Base-by-base conservation (phyloP, 768 basidiomycete genomes). In the Phaeolepiota aurea region DNA sequence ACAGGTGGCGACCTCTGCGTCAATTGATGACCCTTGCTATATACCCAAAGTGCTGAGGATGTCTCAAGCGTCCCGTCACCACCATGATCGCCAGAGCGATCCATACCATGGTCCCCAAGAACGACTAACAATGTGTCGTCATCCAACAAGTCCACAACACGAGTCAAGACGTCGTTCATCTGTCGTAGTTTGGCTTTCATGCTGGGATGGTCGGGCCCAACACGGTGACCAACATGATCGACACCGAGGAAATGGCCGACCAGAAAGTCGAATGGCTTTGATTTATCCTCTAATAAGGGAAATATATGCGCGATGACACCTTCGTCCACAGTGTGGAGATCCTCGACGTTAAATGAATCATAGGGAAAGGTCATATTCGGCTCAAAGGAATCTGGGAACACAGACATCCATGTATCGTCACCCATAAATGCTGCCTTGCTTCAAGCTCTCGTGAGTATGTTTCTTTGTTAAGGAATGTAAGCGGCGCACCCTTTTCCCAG, bases 261-360 rank as follows among this genome's bases (percentile, higher is more conserved):
- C 16, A 93, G 65, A 43, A 97, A 76, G 59, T 92, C 88, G 76
- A 94, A 97, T 1, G 76, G 63, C 13, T 65, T 62, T 0, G 64
- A 58, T 13, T 53, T 43, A 28, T 72, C 61, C 38, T 71, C 64
- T 3, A 98, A 69, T 15, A 92, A 71, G 0, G 90, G 89, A 48
- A 93, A 80, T 3, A 98, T 66, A 51, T 97, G 82, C 9, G 65
- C 52, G 25, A 87, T 82, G 42, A 98, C 92, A 5, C 94, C 94
- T 38, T 84, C 69, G 52, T 99, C 96, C 35, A 98, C 96, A 0
- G 89, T 84, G 53, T 99, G 92, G 2, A 99, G 71, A 56, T 98
- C 96, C 58, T 98, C 96, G 44, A 99, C 96, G 58, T 98, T 92
- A 72, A 99, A 98, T 0, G 92, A 96, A 59, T 96, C 93, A 55